Evolutionary conservation across 352 stramenopile species (phyloP), one percentile per base, ranked within the genome.

Genomic region (Elongisporangium anandrum): DNA sequence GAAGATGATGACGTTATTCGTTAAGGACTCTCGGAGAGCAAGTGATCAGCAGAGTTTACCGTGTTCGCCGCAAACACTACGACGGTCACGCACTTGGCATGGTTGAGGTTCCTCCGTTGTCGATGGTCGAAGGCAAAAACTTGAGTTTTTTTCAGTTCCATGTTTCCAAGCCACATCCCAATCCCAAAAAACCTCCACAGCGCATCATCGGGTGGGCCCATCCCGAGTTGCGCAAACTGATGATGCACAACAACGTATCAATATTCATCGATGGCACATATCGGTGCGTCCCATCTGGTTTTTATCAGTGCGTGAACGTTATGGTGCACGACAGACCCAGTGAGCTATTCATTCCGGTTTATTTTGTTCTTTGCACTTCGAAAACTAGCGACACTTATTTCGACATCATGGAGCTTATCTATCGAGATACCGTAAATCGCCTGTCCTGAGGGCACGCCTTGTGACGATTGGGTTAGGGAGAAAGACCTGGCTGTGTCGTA

Each of bases 81-180:
- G 50, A n/a, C 2, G 22, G 20, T 16, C 20, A 54, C 20, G 13
- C 12, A n/a, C 50, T 26, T 7, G 50, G 50, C 4, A 54, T 54
- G 50, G 23, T 54, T 17, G 50, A 54, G 29, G 20, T 19, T 9
- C 50, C 50, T 54, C 50, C 50, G 6, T 54, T 54, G n/a, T 54
- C 15, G 4, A 9, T 54, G 20, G 20, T 54, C 4, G 50, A 54
- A 24, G 4, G 50, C 4, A 24, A 24, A 26, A 24, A 19, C 2
- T 23, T 54, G 20, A 24, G 16, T 4, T 54, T 54, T 23, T 54
- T 54, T 10, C 50, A 54, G 50, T 24, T 54, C 23, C 20, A 54
- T 23, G 20, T 29, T 54, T 54, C 10, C 22, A 19, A 26, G 50
- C 50, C 50, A 5, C 12, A 24, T 26, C 15, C 4, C 9, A 26